phyloP scores from a whole-genome alignment of 75 land plant species.

The Picea sitchensis region DNA sequence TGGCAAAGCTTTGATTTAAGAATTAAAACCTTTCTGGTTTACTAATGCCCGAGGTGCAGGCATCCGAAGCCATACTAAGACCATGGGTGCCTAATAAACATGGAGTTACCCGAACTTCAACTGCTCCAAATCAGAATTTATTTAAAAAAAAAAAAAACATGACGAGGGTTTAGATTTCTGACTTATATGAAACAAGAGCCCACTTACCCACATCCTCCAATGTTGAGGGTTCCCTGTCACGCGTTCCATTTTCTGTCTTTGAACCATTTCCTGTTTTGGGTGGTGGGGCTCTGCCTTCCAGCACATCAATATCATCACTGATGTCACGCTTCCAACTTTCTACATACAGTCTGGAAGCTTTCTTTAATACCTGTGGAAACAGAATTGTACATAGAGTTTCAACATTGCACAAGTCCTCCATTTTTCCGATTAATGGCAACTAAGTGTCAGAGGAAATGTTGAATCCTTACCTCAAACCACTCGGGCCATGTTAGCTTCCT shows the following conservation, averaged over 20 bases:
- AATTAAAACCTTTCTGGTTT: too few species aligned
- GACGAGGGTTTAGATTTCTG: not conserved
- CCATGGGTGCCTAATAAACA: too few species aligned
- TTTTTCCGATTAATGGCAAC: not conserved
- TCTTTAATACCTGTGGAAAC: conserved; percentile 50
- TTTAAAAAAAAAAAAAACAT: too few species aligned
- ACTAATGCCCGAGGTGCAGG: too few species aligned
- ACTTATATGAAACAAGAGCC: not conserved
- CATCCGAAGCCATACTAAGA: too few species aligned
- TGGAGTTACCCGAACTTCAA: too few species aligned
- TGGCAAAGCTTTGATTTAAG: too few species aligned
- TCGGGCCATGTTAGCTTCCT: conserved; percentile 61
- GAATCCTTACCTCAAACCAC: conserved; percentile 26
- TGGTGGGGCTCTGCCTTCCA: conserved; percentile 15
- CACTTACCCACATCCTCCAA: conserved; percentile 60
- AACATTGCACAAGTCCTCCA: not conserved
- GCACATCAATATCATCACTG: conserved; percentile 22
- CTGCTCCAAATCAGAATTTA: too few species aligned
- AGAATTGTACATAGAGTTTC: not conserved
- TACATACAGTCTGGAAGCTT: conserved; percentile 63
- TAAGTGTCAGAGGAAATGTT: not conserved
- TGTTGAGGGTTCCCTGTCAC: conserved; percentile 46
- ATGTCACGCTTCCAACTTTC: conserved; percentile 81
- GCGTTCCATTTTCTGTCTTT: conserved; percentile 27
- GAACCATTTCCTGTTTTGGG: not conserved